Evolutionary conservation across 768 basidiomycete species (phyloP), one percentile per base, ranked within the genome.

Genomic region (Suillus ampliporus): DNA sequence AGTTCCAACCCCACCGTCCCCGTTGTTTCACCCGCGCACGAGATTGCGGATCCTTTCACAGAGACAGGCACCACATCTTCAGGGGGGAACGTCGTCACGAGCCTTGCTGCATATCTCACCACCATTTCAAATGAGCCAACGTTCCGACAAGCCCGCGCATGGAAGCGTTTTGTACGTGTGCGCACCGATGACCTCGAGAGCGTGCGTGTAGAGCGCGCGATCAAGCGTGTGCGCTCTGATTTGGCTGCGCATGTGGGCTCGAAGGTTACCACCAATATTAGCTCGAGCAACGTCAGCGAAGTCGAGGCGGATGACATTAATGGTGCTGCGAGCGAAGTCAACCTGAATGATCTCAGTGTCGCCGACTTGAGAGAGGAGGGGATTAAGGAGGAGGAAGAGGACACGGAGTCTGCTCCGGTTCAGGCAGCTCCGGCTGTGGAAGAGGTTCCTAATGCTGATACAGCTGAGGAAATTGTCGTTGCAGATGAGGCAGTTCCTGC

Each of bases 111-210:
- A 21, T 93, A 94, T 74, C 82, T 97, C 63, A 94, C 93, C 4
- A 84, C 86, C 2, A 73, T 95, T 38, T 87, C 94, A 59, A 93
- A 92, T 66, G 83, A 87, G 47, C 76, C 83, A 5, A 71, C 79
- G 4, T 73, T 95, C 46, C 86, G 91, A 40, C 83, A 84, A 60
- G 79, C 87, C 21, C 84, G 88, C 48, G 80, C 86, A 2, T 97
- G 94, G 94, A 91, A 89, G 71, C 86, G 89, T 17, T 97, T 97
- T 68, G 90, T 95, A 60, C 82, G 88, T 51, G 92, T 95, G 9
- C 84, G 94, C 61, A 90, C 88, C 4, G 94, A 96, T 70, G 95
- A 97, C 74, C 76, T 96, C 57, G 89, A 95, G 79, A 94, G 92
- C 68, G 89, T 89, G 7, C 87, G 94, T 48, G 88, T 91, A 44